These are phyloP conservation scores for Nissolia schottii DNA, from an alignment of 306 rosid genomes.

Conservation along the genomic window DNA sequence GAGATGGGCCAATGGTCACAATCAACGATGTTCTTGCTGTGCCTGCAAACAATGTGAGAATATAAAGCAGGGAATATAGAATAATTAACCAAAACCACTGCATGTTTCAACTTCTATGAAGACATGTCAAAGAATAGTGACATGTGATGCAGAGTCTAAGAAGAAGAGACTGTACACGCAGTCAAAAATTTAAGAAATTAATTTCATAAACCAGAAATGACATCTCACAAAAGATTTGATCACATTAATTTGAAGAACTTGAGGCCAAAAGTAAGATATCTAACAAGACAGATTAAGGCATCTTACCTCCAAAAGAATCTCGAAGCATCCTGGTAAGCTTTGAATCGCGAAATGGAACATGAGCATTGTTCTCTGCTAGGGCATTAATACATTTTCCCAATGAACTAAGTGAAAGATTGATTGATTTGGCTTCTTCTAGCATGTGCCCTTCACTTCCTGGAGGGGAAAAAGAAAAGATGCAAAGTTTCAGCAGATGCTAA, in stretches of 20 bases:
- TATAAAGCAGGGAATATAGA: neutral
- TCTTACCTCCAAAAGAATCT: constrained; percentile 95
- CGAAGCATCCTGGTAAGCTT: constrained; percentile 93
- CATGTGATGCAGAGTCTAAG: neutral
- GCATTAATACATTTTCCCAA: constrained; percentile 96
- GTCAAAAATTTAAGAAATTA: constrained; percentile 19
- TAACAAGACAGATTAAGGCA: constrained; percentile 15
- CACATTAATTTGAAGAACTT: neutral
- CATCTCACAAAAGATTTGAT: constrained; percentile 4
- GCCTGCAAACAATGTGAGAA: constrained; percentile 46
- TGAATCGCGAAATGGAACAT: constrained; percentile 96
- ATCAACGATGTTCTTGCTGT: constrained; percentile 95
- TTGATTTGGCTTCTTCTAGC: constrained; percentile 97
- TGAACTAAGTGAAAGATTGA: constrained; percentile 92
- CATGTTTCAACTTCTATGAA: constrained; percentile 7
- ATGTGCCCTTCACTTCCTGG: constrained; percentile 95
- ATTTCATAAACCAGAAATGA: constrained; percentile 15
- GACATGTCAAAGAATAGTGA: neutral
- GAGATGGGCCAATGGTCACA: constrained; percentile 98
- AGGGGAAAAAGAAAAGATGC: constrained; percentile 10
- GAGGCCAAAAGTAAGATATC: neutral
- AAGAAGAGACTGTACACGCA: neutral
- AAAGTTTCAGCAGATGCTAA: constrained; percentile 15
- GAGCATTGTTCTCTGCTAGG: constrained; percentile 87
- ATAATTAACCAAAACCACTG: neutral